Evolutionary conservation across 1,139 yeast species (phyloP), one percentile per base, ranked within the genome.

Genomic region (Yamadazyma dendronema): DNA sequence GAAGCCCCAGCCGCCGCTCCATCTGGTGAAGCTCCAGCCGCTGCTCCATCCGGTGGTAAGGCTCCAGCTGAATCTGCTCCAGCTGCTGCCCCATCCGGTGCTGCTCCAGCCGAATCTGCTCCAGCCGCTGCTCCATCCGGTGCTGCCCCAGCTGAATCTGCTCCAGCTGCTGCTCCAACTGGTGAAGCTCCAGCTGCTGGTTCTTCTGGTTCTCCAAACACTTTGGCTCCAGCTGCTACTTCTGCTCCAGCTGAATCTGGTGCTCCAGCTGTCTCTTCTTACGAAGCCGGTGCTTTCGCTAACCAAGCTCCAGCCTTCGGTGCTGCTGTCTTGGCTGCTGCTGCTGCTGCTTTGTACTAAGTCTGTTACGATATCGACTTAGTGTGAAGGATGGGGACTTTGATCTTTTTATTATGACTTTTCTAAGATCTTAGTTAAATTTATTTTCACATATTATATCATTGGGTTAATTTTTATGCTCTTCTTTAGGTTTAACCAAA

Each of bases 191-290:
- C 40, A 30, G 39, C 48, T 35, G 38, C 50, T 31, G 30, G 47
- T 23, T 19, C 39, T 11, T 36, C 43, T 30, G 41, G 44, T 27
- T 31, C 45, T 25, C 36, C 40, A 22, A 21, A 37, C 21, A 28
- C 43, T 28, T 37, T 39, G 22, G 43, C 36, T 36, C 32, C 37
- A 23, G 34, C 32, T 29, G 11, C 22, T 19, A 19, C 22, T 9
- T 19, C 22, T 34, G 44, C 42, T 34, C 40, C 49, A 37, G 47
- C 48, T 27, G 45, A 36, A 28, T 37, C 40, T 27, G 44, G 46
- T 38, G 47, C 42, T 33, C 50, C 57, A 40, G 52, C 31, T 25
- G 55, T 52, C 36, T 50, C 57, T 40, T 52, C 50, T 35, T 49
- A 28, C 38, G 51, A 53, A 48, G 59, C 44, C 43, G 53, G 42